Evolutionary conservation across 2,329 filamentous ascomycete species (phyloP).

Genomic region (Phialophora chinensis): DNA sequence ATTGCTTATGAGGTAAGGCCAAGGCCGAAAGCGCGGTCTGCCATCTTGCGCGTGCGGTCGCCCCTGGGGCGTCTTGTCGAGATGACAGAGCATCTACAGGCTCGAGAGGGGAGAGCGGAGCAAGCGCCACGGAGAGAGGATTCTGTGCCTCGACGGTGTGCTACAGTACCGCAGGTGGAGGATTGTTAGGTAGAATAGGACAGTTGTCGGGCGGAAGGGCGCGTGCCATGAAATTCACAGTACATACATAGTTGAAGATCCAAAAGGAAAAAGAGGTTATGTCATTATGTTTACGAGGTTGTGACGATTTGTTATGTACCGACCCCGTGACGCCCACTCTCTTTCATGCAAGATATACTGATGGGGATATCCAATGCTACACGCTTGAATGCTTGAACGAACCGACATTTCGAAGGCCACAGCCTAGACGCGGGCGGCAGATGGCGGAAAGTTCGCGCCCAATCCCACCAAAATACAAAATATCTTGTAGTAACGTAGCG

Average conservation of each 20-base stretch:
- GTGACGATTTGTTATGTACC: not conserved
- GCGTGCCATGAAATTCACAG: not conserved
- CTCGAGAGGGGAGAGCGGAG: no score
- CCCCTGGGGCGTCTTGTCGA: not conserved
- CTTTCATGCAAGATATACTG: not conserved
- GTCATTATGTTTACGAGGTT: not conserved
- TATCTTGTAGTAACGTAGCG: not conserved
- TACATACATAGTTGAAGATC: no score
- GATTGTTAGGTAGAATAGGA: not conserved
- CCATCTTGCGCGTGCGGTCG: not conserved
- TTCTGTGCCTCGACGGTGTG: no score
- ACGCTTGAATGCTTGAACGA: slow-evolving; percentile 11
- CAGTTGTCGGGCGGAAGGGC: not conserved
- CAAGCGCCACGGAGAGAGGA: no score
- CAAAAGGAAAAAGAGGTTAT: not conserved
- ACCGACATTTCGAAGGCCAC: not conserved
- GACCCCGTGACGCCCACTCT: not conserved
- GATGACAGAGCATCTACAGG: not conserved
- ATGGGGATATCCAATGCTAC: slow-evolving; percentile 18
- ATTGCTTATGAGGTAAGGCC: not conserved
- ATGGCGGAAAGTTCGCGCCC: not conserved
- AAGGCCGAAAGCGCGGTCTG: not conserved
- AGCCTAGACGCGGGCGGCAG: not conserved
- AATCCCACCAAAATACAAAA: not conserved
- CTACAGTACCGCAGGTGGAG: no score